Conservation (phyloP, 805 yeast species). For the Monosporozyma servazzii region DNA sequence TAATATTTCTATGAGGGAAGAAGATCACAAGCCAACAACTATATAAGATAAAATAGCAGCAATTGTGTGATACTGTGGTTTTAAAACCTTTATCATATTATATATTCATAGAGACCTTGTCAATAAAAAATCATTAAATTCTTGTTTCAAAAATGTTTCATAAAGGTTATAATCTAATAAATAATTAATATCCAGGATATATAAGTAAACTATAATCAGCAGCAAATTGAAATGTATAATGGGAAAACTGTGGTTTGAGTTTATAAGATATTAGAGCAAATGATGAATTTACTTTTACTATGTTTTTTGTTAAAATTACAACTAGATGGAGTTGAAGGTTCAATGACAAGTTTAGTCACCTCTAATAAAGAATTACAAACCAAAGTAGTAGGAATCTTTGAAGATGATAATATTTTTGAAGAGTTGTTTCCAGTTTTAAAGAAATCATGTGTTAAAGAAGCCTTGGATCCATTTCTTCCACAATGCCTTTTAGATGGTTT, state of each 20-base stretch:
- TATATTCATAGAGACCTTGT: not conserved
- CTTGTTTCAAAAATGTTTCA: not conserved
- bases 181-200: too few relatives aligned
- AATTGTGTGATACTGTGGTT: not conserved
- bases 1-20: not conserved
- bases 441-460: conserved; percentile 32
- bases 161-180: not conserved
- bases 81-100: not conserved
- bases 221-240: not conserved
- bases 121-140: not conserved
- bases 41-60: not conserved
- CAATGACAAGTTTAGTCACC: not conserved
- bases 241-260: too few relatives aligned
- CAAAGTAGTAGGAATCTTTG: not conserved
- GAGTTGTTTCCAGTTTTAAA: conserved; percentile 18
- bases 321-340: not conserved
- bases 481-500: conserved; percentile 35
- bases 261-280: not conserved
- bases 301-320: not conserved
- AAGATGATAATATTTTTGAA: not conserved
- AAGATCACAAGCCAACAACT: not conserved
- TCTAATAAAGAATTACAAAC: not conserved
- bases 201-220: not conserved
- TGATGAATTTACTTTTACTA: not conserved
- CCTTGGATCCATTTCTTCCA: conserved; percentile 34